Base-by-base conservation (phyloP, 495 filamentous ascomycete species). In the Xylaria cubensis region DNA sequence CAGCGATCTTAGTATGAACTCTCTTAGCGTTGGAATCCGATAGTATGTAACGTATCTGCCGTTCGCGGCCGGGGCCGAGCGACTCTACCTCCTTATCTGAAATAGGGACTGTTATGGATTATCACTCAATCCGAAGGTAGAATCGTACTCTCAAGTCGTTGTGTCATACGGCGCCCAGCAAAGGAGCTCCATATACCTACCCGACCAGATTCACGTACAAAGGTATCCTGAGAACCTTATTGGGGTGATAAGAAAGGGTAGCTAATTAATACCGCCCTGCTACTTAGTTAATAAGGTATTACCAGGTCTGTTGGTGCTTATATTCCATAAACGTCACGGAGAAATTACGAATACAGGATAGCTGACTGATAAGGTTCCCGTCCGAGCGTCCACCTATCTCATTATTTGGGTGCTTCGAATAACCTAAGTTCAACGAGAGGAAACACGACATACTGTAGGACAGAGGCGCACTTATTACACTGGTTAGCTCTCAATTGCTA, bases 311-410 rank as follows among this genome's bases (percentile, higher is more conserved):
- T 64, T 64, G 59, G 21, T 41, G 41, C 62, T 48, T 29, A 12
- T 17, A 21, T 44, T 41, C 39, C 26, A 39, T 61, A 66, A 66
- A 12, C 13, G 32, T 9, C 32, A 39, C 64, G 46, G 64, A 51
- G 64, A 39, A 24, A 19, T 15, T 66, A 51, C 32, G 29, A 66
- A 66, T 66, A 13, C 15, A 17, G 64, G 19, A 51, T 51, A 51
- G 46, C 7, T 13, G 29, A n/a, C 29, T 53, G 64, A 66, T 66
- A 66, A 66, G 64, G 64, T 51, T 29, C 24, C 19, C 39, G 24
- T 39, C 64, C 8, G 8, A 13, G 26, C 29, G 21, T 1, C 44
- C 26, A 21, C 64, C 64, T 39, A 29, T 13, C 64, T 15, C 15
- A 21, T 10, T 44, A 48, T 50, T 42, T 34, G 13, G 21, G 62